Conservation (phyloP, 768 basidiomycete species). For the Collybia nuda region DNA sequence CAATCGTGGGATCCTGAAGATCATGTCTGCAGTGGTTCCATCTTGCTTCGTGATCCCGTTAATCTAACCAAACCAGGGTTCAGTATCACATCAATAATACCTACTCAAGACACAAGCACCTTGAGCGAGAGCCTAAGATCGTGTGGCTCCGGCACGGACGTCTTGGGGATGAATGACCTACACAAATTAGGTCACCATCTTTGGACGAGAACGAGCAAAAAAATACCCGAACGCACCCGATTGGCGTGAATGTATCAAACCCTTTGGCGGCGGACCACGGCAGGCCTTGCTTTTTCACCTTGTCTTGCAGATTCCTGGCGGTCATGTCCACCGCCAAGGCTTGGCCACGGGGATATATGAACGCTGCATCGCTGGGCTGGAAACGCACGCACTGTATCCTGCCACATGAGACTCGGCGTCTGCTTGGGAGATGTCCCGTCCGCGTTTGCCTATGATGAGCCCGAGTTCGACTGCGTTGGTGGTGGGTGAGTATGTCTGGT, state of each 20-base stretch:
- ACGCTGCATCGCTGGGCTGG: neutral
- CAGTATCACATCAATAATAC: neutral
- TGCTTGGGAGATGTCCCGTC: conserved; percentile 75
- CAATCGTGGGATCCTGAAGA: conserved; percentile 85
- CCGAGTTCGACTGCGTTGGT: conserved; percentile 84
- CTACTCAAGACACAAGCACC: conserved; percentile 32
- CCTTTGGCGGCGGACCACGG: conserved; percentile 98
- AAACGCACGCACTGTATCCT: conserved; percentile 73
- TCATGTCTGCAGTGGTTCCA: conserved; percentile 87
- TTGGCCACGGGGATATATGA: conserved; percentile 28
- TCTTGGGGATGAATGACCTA: conserved; percentile 82
- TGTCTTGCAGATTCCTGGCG: conserved; percentile 91
- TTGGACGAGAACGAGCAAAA: conserved; percentile 4
- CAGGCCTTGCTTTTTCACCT: conserved; percentile 89
- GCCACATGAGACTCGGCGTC: conserved; percentile 80
- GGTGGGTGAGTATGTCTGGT: conserved; percentile 1
- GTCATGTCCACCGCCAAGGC: conserved; percentile 97
- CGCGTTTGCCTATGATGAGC: conserved; percentile 88
- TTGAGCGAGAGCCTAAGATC: conserved; percentile 76
- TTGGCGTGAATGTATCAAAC: conserved; percentile 94
- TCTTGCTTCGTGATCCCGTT: conserved; percentile 84
- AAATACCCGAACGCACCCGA: conserved; percentile 54
- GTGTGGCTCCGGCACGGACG: conserved; percentile 66
- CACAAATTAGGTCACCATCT: neutral
- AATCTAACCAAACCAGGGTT: conserved; percentile 47